Evolutionary conservation across 2,329 filamentous ascomycete genomes (phyloP), one percentile per base, ranked within the genome.

Genomic region (Dothidotthia symphoricarpi): DNA sequence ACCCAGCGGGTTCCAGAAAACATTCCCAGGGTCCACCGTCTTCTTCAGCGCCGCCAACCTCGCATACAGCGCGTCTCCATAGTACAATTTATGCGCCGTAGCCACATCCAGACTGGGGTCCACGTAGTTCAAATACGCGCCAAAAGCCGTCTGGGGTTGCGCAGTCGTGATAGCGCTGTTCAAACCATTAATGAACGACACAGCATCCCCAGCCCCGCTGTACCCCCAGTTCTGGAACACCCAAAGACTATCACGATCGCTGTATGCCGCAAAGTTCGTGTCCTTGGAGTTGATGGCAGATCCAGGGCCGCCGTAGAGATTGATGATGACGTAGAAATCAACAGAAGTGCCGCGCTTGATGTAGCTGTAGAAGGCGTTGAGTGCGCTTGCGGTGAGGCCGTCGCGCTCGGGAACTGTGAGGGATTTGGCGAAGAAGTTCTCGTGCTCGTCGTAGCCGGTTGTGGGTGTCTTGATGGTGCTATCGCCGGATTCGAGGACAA

Each of bases 61-160:
- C 6, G 42, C 25, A 30, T 65, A 69, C 14, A 66, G 43, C 11
- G 53, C 61, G 10, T 64, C 55, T 5, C 72, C 65, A 45, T 73
- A 78, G 58, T 78, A 78, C 45, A 74, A 55, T 41, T 70, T 55
- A 45, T 75, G 70, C 3, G 76, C 76, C n/a, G 66, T 66, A 2
- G 64, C 64, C n/a, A 69, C 64, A 51, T 67, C 64, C 40, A 77
- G 63, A 28, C 61, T 68, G 0, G 75, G 69, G 49, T 79, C 76
- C 3, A 75, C 69, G 35, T 78, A 79, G 63, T 78, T 78, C 47
- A 73, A 63, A 45, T 78, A 79, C 40, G 72, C 72, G 13, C 72
- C 73, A 58, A 73, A 75, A 6, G 61, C 49, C 1, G 60, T 65
- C 24, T 64, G 49, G 10, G 60, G 57, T 57, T 69, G 61, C n/a